Conservation (phyloP, 495 filamentous ascomycete species). For the Trichocladium antarcticum region DNA sequence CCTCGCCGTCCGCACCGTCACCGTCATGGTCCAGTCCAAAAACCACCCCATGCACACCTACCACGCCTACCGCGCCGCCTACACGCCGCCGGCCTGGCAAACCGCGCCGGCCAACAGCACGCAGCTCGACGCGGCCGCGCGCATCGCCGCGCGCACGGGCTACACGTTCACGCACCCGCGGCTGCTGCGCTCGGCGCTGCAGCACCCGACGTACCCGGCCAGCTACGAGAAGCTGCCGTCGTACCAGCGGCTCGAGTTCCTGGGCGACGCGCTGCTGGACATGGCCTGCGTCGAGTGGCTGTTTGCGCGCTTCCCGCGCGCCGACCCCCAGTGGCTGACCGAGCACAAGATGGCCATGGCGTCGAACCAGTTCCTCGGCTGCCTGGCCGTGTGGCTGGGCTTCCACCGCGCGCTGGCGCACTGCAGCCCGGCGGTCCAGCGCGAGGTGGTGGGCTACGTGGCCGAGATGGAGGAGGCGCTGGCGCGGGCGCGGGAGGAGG, state of each 20-base stretch:
- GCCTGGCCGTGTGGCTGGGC: conserved; percentile 61
- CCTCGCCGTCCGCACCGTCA: conserved; percentile 74
- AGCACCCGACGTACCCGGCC: conserved; percentile 67
- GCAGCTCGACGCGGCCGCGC: conserved; percentile 53
- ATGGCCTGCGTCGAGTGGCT: conserved; percentile 76
- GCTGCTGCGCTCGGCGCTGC: conserved; percentile 74
- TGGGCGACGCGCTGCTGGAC: conserved; percentile 84
- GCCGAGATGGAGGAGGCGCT: conserved; percentile 52
- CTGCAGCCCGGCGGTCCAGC: conserved; percentile 46
- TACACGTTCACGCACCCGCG: conserved; percentile 76
- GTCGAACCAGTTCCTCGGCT: conserved; percentile 88
- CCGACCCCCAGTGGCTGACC: conserved; percentile 93
- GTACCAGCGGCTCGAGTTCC: conserved; percentile 89
- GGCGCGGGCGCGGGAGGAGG: conserved; percentile 31
- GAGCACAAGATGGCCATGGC: conserved; percentile 99
- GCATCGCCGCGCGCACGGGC: conserved; percentile 54
- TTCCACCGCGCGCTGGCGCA: conserved; percentile 65
- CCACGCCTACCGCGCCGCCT: conserved; percentile 60
- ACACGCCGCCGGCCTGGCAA: conserved; percentile 65
- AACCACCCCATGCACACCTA: conserved; percentile 60
- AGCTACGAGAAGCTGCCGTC: conserved; percentile 66
- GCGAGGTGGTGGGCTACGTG: conserved; percentile 58
- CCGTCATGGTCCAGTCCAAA: conserved; percentile 52
- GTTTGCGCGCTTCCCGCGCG: conserved; percentile 61
- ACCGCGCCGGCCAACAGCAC: conserved; percentile 42